Conservation (phyloP, 2,329 filamentous ascomycete genomes). For the Thelonectria olida region DNA sequence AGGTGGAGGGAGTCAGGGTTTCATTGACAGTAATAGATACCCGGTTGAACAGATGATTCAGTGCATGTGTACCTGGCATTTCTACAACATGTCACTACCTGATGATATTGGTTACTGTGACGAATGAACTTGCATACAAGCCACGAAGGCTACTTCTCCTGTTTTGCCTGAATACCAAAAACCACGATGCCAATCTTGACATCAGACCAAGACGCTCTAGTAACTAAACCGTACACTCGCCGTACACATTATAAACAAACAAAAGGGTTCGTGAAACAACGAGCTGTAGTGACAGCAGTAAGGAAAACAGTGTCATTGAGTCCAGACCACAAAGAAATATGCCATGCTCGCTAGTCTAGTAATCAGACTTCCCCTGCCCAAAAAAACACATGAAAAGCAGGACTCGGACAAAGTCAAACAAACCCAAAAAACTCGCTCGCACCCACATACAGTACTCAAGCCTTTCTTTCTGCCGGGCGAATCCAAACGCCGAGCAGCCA, state of each 20-base stretch:
- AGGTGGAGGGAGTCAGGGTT: constrained; percentile 18
- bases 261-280: not conserved
- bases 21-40: constrained; percentile 34
- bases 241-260: constrained; percentile 3
- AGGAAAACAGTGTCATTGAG: constrained; percentile 20
- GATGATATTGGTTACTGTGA: not conserved
- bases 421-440: constrained; percentile 10
- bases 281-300: constrained; percentile 4
- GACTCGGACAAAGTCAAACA: constrained; percentile 13
- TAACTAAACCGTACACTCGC: not conserved
- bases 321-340: constrained; percentile 22
- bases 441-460: constrained; percentile 23
- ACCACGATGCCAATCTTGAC: no score
- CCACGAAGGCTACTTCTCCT: no score
- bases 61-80: no score
- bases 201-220: no score
- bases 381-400: not conserved
- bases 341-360: constrained; percentile 19
- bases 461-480: constrained; percentile 24
- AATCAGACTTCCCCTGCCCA: constrained; percentile 21
- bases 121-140: no score
- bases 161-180: no score
- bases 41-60: constrained; percentile 25
- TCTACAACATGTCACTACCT: no score
- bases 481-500: constrained; percentile 43